Base-by-base conservation (phyloP, 441 rosid genomes). In the Arabidopsis hybrid region DNA sequence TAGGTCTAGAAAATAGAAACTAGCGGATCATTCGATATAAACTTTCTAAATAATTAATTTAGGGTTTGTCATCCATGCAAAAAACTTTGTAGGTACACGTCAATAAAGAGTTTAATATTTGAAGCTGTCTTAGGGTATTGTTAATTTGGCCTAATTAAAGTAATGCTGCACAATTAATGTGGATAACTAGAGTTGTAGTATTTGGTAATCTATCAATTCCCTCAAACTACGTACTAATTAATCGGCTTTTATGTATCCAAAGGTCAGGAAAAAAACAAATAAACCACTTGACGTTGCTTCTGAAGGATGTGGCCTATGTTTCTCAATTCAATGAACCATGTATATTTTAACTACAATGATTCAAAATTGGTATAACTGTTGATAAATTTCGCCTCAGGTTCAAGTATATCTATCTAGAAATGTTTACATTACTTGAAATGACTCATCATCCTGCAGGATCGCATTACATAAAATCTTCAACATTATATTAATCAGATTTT, bases 181-280 rank as follows among this genome's bases (percentile, higher is more conserved):
- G 40, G 52, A 39, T 52, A 72, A 35, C 43, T 55, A 34, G 55
- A 29, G 45, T 29, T 16, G 12, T 29, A 32, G 18, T 42, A 14
- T 67, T 60, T 75, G 73, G 69, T 75, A 52, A 52, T 52, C 78
- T 60, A 60, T 75, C 74, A 60, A 60, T 42, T 67, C 2, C 60
- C 18, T 2, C 29, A 17, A 65, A 47, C 66, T 38, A 47, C 11
- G 29, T 26, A 3, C 29, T n/a, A n/a, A n/a, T n/a, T 65, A 57
- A 16, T 16, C 14, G n/a, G 40, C 18, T 57, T 56, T 46, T 8
- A 57, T 46, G 58, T 29, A 46, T 38, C 35, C 16, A 56, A 55
- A 56, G 12, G 29, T 9, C n/a, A 55, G 2, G 39, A 36, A 36
- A 8, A 29, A 59, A 59, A 8, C 18, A 17, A 55, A 53, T 4